These are phyloP conservation scores for Byssoonygena ceratinophila DNA, from an alignment of 2,329 filamentous ascomycete genomes.

Conservation along the genomic window DNA sequence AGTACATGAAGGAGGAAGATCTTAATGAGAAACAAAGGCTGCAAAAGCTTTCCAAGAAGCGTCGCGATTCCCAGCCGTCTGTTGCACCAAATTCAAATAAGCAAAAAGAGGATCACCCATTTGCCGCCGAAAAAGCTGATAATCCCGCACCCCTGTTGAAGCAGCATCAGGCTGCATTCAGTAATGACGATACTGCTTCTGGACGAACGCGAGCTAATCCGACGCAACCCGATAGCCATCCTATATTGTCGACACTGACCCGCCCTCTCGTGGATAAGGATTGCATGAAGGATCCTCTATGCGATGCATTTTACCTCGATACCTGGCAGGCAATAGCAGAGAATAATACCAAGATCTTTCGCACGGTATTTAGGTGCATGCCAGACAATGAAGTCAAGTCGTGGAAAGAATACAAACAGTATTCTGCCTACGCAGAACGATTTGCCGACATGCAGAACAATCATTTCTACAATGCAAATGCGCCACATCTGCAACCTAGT, in stretches of 20 bases:
- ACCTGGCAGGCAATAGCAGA: slow-evolving; percentile 78
- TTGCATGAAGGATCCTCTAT: slow-evolving; percentile 87
- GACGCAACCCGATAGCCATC: slow-evolving; percentile 36
- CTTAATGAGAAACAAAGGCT: slow-evolving; percentile 42
- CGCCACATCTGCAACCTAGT: slow-evolving; percentile 19
- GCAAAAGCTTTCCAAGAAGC: slow-evolving; percentile 24
- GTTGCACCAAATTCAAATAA: slow-evolving; percentile 12
- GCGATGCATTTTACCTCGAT: slow-evolving; percentile 70
- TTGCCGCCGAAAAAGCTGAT: not conserved
- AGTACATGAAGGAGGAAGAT: slow-evolving; percentile 48
- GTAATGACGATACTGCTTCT: slow-evolving; percentile 1
- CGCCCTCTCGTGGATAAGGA: slow-evolving; percentile 69
- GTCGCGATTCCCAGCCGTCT: slow-evolving; percentile 24
- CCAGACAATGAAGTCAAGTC: slow-evolving; percentile 87
- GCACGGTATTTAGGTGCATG: slow-evolving; percentile 91
- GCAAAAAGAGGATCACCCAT: not conserved
- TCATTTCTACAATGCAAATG: slow-evolving; percentile 34
- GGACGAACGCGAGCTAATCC: not conserved
- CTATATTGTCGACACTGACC: slow-evolving; percentile 54
- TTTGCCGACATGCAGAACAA: slow-evolving; percentile 60
- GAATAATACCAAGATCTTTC: slow-evolving; percentile 92
- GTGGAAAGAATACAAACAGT: slow-evolving; percentile 89
- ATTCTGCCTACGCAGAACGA: slow-evolving; percentile 61
- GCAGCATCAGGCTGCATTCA: not conserved
- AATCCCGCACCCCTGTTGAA: not conserved